Evolutionary conservation across 768 basidiomycete species (phyloP).

Genomic region (Cystobasidium tubakii): DNA sequence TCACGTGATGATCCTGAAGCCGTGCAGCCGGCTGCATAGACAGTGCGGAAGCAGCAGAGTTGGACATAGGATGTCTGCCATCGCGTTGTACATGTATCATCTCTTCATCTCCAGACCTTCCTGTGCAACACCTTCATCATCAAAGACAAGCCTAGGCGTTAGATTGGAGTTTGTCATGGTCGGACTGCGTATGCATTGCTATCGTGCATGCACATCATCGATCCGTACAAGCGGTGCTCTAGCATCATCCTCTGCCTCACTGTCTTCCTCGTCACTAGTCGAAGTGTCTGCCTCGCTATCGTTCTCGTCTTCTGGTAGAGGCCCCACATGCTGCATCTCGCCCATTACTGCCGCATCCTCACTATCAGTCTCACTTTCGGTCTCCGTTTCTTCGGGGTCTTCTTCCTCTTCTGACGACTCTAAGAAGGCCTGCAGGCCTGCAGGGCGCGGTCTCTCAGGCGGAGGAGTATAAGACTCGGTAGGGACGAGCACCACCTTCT

Average conservation of each 20-base stretch:
- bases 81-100: background rate
- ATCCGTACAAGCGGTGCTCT: background rate
- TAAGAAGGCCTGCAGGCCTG: conserved; percentile 27
- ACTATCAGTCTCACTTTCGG: conserved; percentile 39
- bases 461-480: background rate
- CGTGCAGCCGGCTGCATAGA: conserved; percentile 12
- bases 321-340: conserved; percentile 47
- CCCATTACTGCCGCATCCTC: conserved; percentile 26
- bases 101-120: background rate
- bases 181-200: no score
- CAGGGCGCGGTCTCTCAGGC: background rate
- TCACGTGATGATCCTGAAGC: conserved; percentile 19
- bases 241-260: conserved; percentile 44
- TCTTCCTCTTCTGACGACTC: conserved; percentile 35
- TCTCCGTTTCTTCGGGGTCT: conserved; percentile 41
- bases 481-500: conserved; percentile 43
- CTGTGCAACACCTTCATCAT: background rate
- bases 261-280: conserved; percentile 48
- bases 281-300: conserved; percentile 43
- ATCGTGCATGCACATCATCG: background rate
- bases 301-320: conserved; percentile 48
- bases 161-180: no score
- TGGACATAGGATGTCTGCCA: background rate
- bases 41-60: background rate
- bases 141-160: background rate